Evolutionary conservation across 192 early-diverging fungal genomes (phyloP).

Genomic region (Martensiomyces pterosporus): DNA sequence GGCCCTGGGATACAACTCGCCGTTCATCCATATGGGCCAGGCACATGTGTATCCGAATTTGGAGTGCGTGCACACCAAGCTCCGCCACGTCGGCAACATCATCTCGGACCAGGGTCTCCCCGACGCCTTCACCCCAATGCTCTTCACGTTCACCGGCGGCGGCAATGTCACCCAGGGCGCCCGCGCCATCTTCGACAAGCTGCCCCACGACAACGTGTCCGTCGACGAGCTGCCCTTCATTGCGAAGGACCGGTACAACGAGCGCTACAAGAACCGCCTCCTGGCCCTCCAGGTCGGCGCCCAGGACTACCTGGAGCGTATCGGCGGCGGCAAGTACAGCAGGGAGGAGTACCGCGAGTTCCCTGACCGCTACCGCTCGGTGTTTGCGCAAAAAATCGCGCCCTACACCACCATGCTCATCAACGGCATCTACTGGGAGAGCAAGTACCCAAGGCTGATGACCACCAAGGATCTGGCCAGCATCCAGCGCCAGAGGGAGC

Average conservation of each 20-base stretch:
- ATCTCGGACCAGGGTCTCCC: constrained; percentile 88
- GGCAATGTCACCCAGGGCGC: constrained; percentile 93
- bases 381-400: constrained; percentile 84
- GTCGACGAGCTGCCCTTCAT: constrained; percentile 62
- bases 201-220: constrained; percentile 88
- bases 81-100: constrained; percentile 66
- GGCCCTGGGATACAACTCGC: constrained; percentile 86
- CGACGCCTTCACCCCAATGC: constrained; percentile 80
- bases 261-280: constrained; percentile 54
- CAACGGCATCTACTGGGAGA: constrained; percentile 95
- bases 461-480: constrained; percentile 76
- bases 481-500: constrained; percentile 62
- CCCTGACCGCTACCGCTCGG: constrained; percentile 73
- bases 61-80: constrained; percentile 55
- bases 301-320: constrained; percentile 78
- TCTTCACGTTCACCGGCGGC: constrained; percentile 85
- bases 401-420: constrained; percentile 86
- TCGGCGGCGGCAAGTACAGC: constrained; percentile 59
- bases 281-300: constrained; percentile 68
- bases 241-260: constrained; percentile 56
- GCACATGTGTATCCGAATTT: constrained; percentile 70
- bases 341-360: constrained; percentile 68
- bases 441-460: constrained; percentile 78
- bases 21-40: constrained; percentile 82
- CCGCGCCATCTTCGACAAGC: constrained; percentile 80